phyloP scores from a whole-genome alignment of 495 filamentous ascomycete species.

The Aspergillus olivimuriae region DNA sequence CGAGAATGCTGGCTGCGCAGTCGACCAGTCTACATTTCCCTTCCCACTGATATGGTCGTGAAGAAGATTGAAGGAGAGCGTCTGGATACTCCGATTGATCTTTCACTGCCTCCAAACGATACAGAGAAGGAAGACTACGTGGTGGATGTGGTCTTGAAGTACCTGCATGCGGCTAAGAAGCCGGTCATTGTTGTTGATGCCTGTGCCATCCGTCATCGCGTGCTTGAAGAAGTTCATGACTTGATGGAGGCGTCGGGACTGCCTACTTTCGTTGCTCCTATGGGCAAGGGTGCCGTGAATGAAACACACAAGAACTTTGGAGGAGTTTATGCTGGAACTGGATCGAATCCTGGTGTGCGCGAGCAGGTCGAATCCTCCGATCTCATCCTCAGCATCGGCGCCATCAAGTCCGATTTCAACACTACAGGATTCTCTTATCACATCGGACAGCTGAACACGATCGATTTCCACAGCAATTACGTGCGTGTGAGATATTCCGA shows the following conservation, averaged over 20 bases:
- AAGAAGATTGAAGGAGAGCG: constrained; percentile 70
- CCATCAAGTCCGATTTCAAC: constrained; percentile 88
- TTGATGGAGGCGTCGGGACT: constrained; percentile 71
- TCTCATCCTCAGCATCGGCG: constrained; percentile 75
- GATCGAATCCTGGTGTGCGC: constrained; percentile 62
- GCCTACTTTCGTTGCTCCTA: constrained; percentile 82
- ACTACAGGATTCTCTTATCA: constrained; percentile 84
- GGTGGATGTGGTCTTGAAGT: constrained; percentile 70
- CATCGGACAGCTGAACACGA: constrained; percentile 72
- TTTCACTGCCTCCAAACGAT: constrained; percentile 58
- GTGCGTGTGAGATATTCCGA: constrained; percentile 72
- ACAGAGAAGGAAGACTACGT: constrained; percentile 75
- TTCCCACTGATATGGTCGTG: constrained; percentile 80
- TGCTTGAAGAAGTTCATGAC: constrained; percentile 67
- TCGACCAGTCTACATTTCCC: constrained; percentile 75
- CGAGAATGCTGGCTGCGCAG: constrained; percentile 69
- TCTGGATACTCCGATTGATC: constrained; percentile 63
- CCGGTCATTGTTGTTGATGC: constrained; percentile 85
- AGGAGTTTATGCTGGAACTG: constrained; percentile 81
- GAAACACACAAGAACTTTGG: constrained; percentile 71
- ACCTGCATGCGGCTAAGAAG: constrained; percentile 66
- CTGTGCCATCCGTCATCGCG: constrained; percentile 78
- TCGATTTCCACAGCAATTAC: constrained; percentile 80
- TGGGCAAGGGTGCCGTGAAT: constrained; percentile 86
- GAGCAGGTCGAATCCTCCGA: constrained; percentile 75